Evolutionary conservation across 1,139 yeast species (phyloP), one percentile per base, ranked within the genome.

Genomic region (Sugiyamaella grinbergsii): DNA sequence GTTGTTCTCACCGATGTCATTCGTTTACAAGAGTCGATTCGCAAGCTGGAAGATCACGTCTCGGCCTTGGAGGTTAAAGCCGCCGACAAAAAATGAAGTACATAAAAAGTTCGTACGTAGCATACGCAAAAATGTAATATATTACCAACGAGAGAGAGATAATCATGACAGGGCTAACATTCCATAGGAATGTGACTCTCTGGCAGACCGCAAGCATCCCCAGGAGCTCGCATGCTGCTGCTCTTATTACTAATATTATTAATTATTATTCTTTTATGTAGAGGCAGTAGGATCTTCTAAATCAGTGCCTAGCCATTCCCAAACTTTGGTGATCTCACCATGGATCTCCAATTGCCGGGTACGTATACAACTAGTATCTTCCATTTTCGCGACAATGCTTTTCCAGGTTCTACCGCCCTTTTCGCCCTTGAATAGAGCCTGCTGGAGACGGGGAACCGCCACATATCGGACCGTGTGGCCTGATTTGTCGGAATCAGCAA

Each of bases 311-410:
- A 83, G 75, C 96, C 96, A 90, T 63, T 88, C 89, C 95, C 96
- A 89, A 28, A 88, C 89, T 62, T 83, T 81, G 81, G 85, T 81
- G 54, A 89, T 85, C 59, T 89, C 96, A 4, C 97, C 97, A 60
- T 84, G 87, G 38, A 82, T 74, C 63, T 90, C 96, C 55, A 80
- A 69, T 54, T 83, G 78, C 45, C 80, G 75, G 41, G 75, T 72
- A 40, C 80, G 74, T 24, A 89, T 79, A 59, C 83, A 83, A 29
- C 83, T 71, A 61, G 88, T 85, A 49, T 71, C 69, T 61, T 90
- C 96, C 8, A 93, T 78, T 43, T 72, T 74, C 34, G 69, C 68
- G 46, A 77, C 74, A 1, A 90, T 84, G 40, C 71, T 72, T 5
- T 68, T 68, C 97, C 98, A 90, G 22, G 85, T 62, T 38, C 71